Evolutionary conservation across 352 stramenopile genomes (phyloP).

Genomic region (Pythium folliculosum): DNA sequence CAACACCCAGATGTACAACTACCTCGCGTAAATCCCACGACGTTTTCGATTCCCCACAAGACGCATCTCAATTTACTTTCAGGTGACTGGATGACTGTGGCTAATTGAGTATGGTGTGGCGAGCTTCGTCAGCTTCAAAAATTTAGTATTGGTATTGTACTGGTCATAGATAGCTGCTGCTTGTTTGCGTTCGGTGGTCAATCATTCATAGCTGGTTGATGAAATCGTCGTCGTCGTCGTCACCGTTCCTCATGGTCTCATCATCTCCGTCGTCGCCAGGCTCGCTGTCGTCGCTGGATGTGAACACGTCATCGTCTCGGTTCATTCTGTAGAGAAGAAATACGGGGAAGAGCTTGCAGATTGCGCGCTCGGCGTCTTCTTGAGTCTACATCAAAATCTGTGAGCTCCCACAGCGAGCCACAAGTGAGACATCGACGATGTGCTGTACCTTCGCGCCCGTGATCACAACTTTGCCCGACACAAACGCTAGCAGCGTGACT

Average conservation of each 20-base stretch:
- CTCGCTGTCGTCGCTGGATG: slow-evolving; percentile 15
- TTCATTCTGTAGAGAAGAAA: slow-evolving; percentile 31
- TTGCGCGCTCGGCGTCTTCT: slow-evolving; percentile 30
- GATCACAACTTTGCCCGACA: slow-evolving; percentile 97
- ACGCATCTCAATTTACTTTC: neutral
- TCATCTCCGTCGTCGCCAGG: slow-evolving; percentile 3
- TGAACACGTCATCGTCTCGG: slow-evolving; percentile 14
- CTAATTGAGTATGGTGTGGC: neutral
- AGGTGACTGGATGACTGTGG: neutral
- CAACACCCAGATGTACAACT: slow-evolving; percentile 88
- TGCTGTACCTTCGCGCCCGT: slow-evolving; percentile 90
- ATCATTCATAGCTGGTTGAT: neutral
- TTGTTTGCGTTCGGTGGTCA: neutral
- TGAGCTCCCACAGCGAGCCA: slow-evolving; percentile 5
- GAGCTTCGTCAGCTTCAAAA: neutral
- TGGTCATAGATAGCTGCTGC: neutral
- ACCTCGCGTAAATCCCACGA: slow-evolving; percentile 57
- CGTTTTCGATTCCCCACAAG: neutral
- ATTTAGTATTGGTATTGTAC: neutral
- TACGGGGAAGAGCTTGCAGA: slow-evolving; percentile 39
- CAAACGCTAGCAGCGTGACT: slow-evolving; percentile 97
- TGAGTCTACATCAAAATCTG: slow-evolving; percentile 3
- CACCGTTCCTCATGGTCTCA: slow-evolving; percentile 8
- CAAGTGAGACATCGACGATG: neutral
- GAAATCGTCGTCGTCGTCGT: slow-evolving; percentile 11